Conservation (phyloP, 257 asterid species). For the Fraxinus pennsylvanica region DNA sequence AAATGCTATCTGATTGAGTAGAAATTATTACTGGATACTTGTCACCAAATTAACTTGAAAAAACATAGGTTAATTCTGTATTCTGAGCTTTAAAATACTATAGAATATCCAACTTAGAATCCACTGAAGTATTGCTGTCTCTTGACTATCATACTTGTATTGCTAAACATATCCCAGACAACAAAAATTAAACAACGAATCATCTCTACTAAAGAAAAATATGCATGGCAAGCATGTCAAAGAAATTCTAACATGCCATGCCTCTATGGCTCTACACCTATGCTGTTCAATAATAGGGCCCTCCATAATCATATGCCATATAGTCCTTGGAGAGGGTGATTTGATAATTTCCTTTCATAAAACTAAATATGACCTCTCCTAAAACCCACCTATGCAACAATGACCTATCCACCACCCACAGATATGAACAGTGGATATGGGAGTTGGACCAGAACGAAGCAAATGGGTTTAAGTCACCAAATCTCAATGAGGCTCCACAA, state of each 20-base stretch:
- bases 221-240: background rate
- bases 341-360: background rate
- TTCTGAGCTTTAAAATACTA: too few species aligned
- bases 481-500: background rate
- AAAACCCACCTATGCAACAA: background rate
- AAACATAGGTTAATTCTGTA: too few species aligned
- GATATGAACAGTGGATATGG: background rate
- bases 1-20: background rate
- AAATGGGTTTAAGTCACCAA: background rate
- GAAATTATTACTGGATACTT: background rate
- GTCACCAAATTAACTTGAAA: background rate
- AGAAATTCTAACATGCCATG: too few species aligned
- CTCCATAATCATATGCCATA: background rate
- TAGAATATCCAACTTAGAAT: too few species aligned
- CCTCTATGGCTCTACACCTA: background rate
- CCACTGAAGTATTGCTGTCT: background rate
- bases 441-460: background rate
- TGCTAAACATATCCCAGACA: background rate
- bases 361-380: background rate
- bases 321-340: background rate
- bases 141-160: background rate
- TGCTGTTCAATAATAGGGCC: background rate
- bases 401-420: background rate
- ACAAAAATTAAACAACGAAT: background rate
- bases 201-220: background rate